Base-by-base conservation (phyloP, 2,329 filamentous ascomycete genomes). In the Diaporthe citri region DNA sequence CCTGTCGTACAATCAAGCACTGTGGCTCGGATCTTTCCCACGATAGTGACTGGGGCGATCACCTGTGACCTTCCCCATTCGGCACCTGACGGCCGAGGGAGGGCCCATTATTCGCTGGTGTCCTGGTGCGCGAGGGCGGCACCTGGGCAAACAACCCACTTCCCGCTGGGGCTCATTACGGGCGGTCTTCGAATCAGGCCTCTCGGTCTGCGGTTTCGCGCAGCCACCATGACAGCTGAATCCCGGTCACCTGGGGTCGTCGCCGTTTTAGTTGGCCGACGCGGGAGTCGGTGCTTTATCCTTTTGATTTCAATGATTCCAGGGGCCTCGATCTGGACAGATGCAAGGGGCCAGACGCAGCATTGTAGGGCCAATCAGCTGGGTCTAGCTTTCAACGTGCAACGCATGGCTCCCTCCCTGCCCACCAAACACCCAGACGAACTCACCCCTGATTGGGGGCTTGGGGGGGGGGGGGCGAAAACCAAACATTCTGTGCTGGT, bases 51-150 rank as follows among this genome's bases (percentile, higher is more conserved):
- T 36, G 43, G 62, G 34, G 9, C 39, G 55, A 62, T 41, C 43
- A 39, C 15, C 60, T 72, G 69, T 51, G 56, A 76, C 75, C 75
- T 76, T 75, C 75, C 73, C 13, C 55, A 70, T 76, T 13, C 22
- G 75, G 75, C 69, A 75, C 72, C 52, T 76, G 46, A 67, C 48
- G 43, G 46, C 46, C 31, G 43, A 25, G 22, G 25, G 34, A 43
- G 43, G 43, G 46, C 59, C 72, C 67, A 69, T 72, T 25, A 39
- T 74, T 75, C 57, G 74, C 62, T 69, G 62, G 39, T 25, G 20
- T 10, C 20, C 20, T 51, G 55, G 28, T n/a, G 72, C 55, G 15
- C 55, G 62, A 62, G 8, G 41, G 22, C 56, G 57, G 70, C 56
- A 72, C n/a, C 22, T 20, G 36, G 39, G 34, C 28, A 12, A 34